Base-by-base conservation (phyloP, 2,329 filamentous ascomycete genomes). In the Epichloe brachyelytri region DNA sequence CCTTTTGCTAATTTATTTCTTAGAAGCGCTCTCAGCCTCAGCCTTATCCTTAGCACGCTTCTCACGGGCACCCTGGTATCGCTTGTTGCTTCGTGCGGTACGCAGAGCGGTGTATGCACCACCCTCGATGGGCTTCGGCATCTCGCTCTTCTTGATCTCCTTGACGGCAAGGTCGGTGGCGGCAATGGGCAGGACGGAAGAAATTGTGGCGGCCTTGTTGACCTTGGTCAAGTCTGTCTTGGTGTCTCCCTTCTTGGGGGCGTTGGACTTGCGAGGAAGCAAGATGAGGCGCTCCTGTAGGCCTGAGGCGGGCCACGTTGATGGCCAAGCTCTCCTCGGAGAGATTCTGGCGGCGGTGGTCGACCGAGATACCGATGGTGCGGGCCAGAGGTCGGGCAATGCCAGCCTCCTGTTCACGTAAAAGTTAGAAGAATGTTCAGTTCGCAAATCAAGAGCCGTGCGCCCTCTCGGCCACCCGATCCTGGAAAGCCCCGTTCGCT, bases 291-390 rank as follows among this genome's bases (percentile, higher is more conserved):
- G 88, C 70, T 85, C 82, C 86, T 87, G 89, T 95, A 98, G 71
- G 88, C 88, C 83, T 90, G 70, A 98, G 88, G 70, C 93, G 93
- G 73, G 86, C 86, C 65, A 98, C 91, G 77, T 98, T 98, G 80
- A 80, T 80, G 72, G 88, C 80, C 66, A 97, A 85, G 61, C 86
- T 86, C 82, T 97, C 93, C 79, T 94, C 88, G 69, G 85, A 93
- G 68, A 95, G 85, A 82, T 97, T 98, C 78, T 88, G 83, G 74
- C 93, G 91, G 78, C 93, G 91, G 74, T 82, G 79, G 76, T 98
- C 93, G 77, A 98, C 91, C 62, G 88, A 73, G 75, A 98, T 97
- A 74, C 93, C 93, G 77, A 98, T 87, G 72, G 93, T 97, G 68
- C 85, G 83, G 64, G 93, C 93, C 65, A 94, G 81, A 73, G 89